Evolutionary conservation across 805 yeast genomes (phyloP), one percentile per base, ranked within the genome.

Genomic region (Saturnispora zaruensis): DNA sequence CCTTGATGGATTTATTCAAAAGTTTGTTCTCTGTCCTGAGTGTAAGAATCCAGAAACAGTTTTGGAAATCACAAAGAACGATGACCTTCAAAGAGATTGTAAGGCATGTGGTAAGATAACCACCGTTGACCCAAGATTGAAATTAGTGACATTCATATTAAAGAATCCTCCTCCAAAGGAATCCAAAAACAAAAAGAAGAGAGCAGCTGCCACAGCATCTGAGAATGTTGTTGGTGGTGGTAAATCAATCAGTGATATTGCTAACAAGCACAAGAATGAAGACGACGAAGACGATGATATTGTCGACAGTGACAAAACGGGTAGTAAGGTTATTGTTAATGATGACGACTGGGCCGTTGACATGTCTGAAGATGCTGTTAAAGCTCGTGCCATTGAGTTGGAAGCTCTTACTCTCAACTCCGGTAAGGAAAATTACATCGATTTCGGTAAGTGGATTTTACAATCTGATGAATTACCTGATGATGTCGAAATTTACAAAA

Each of bases 21-120:
- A 83, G 69, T 93, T 88, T 64, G 96, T 93, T 54, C 78, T 93
- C 48, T 93, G 99, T 79, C 90, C 86, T 25, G 77, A 87, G 51
- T 93, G 99, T 76, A 86, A 87, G 73, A 93, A 93, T 72, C 99
- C 99, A 44, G 99, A 93, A 72, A 93, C 99, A 23, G 97, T 88
- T 65, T 82, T 90, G 65, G 75, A 82, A 58, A 75, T 93, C 59
- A 81, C 82, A 60, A 84, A 82, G 59, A 83, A 79, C 57, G 93
- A 83, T 41, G 74, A 74, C 57, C 73, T 93, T 64, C 83, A 82
- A 59, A 82, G 89, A 70, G 97, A 93, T 69, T 93, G 99, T 76
- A 93, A 93, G 68, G 99, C 99, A 21, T 93, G 99, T 76, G 99
- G 99, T 72, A 81, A 83, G 66, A 78, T 91, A 66, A 80, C 96